Evolutionary conservation across 768 basidiomycete species (phyloP).

Genomic region (Pisolithus orientalis): DNA sequence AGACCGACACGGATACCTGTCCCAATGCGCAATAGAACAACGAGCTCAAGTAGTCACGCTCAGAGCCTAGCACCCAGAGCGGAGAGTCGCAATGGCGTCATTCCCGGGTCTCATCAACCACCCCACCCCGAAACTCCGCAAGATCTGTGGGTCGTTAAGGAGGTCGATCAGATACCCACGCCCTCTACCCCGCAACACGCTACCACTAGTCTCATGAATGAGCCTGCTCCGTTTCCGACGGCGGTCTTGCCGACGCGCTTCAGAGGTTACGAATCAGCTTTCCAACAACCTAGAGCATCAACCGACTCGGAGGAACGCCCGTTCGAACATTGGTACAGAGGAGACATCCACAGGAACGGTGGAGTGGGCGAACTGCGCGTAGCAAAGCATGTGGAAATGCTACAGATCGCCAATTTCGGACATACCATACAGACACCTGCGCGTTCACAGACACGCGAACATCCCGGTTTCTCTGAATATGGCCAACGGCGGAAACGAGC

Average conservation of each 20-base stretch:
- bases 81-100: constrained; percentile 29
- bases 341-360: constrained; percentile 79
- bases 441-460: constrained; percentile 21
- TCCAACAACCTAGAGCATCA: constrained; percentile 45
- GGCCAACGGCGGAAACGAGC: constrained; percentile 48
- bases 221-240: constrained; percentile 54
- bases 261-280: constrained; percentile 26
- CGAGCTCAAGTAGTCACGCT: constrained; percentile 35
- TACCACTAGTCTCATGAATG: constrained; percentile 52
- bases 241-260: constrained; percentile 39
- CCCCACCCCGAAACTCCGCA: constrained; percentile 24
- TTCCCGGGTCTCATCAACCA: constrained; percentile 17
- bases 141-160: constrained; percentile 25
- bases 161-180: constrained; percentile 26
- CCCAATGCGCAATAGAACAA: constrained; percentile 35
- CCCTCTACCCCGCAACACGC: constrained; percentile 33
- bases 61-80: constrained; percentile 31
- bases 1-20: constrained; percentile 46
- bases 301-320: constrained; percentile 77
- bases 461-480: constrained; percentile 17
- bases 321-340: constrained; percentile 88
- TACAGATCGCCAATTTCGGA: constrained; percentile 83
- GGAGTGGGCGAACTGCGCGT: constrained; percentile 83
- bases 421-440: constrained; percentile 42
- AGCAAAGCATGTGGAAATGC: constrained; percentile 72